These are phyloP conservation scores for Mycotypha africana DNA, from an alignment of 371 early-diverging fungal species.

Conservation along the genomic window DNA sequence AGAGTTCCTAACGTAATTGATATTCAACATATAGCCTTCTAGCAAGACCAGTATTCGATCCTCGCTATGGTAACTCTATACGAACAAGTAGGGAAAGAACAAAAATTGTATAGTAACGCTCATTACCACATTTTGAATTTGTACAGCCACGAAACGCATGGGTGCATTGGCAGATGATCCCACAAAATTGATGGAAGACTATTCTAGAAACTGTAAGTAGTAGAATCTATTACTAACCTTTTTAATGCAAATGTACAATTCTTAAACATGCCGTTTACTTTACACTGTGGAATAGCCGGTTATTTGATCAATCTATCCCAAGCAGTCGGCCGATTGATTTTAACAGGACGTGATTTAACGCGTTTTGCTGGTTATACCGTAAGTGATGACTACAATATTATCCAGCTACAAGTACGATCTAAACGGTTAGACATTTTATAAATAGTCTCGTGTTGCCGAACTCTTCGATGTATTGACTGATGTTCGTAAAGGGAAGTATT, in stretches of 20 bases:
- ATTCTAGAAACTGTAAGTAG: slow-evolving; percentile 74
- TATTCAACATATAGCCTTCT: slow-evolving; percentile 43
- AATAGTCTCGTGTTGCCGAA: slow-evolving; percentile 69
- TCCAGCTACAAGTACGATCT: background rate
- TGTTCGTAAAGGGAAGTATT: slow-evolving; percentile 62
- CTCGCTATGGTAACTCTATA: slow-evolving; percentile 45
- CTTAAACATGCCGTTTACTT: too few relatives aligned
- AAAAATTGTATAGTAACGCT: background rate
- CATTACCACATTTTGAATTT: too few relatives aligned
- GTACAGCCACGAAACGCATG: slow-evolving; percentile 49
- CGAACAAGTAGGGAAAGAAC: background rate
- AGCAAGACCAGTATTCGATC: slow-evolving; percentile 78
- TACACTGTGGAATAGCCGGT: slow-evolving; percentile 65
- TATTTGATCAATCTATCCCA: slow-evolving; percentile 84
- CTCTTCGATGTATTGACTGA: slow-evolving; percentile 69
- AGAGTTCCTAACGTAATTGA: too few relatives aligned
- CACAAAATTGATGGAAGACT: slow-evolving; percentile 82
- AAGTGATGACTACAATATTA: background rate
- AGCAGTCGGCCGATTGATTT: slow-evolving; percentile 80
- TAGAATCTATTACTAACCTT: background rate
- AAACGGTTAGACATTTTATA: background rate
- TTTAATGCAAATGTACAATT: background rate
- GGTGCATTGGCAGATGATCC: slow-evolving; percentile 57
- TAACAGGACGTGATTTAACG: slow-evolving; percentile 77
- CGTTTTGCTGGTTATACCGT: slow-evolving; percentile 74